These are phyloP conservation scores for Eimeria acervulina DNA, from an alignment of 169 alveolate species.

Conservation along the genomic window DNA sequence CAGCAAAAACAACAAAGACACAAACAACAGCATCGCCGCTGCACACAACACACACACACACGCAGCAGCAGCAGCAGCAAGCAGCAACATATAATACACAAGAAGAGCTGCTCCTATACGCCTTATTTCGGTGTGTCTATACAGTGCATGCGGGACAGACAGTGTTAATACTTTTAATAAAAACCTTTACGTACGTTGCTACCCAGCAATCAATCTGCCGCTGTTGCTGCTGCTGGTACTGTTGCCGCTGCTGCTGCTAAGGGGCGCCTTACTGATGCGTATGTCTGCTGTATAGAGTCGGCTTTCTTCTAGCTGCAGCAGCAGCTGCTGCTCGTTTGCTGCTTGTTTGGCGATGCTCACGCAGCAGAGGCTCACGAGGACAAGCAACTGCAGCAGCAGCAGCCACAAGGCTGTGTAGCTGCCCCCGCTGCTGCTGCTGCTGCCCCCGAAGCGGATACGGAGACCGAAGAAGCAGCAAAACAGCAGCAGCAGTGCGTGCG, in stretches of 20 bases:
- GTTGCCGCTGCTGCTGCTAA: no score
- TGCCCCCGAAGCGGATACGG: slow-evolving; percentile 31
- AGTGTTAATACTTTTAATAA: no score
- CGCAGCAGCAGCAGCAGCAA: neutral
- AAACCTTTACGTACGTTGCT: neutral
- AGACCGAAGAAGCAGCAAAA: slow-evolving; percentile 56
- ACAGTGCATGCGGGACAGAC: no score
- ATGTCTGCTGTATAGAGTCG: slow-evolving; percentile 23
- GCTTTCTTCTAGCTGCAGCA: neutral
- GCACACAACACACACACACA: neutral
- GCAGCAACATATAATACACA: neutral
- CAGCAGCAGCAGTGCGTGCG: slow-evolving; percentile 39
- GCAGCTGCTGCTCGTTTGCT: neutral
- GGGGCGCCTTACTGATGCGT: slow-evolving; percentile 37
- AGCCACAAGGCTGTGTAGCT: slow-evolving; percentile 67
- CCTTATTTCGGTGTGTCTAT: no score
- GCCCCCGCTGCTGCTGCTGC: slow-evolving; percentile 63
- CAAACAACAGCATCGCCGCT: slow-evolving; percentile 23
- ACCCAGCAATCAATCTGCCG: neutral
- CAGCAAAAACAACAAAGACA: neutral
- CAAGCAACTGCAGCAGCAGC: slow-evolving; percentile 21
- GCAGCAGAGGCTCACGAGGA: slow-evolving; percentile 5
- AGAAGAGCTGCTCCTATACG: no score
- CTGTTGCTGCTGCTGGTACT: no score
- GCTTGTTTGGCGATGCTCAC: slow-evolving; percentile 4